Base-by-base conservation (phyloP, 169 alveolate genomes). In the Eimeria falciformis region DNA sequence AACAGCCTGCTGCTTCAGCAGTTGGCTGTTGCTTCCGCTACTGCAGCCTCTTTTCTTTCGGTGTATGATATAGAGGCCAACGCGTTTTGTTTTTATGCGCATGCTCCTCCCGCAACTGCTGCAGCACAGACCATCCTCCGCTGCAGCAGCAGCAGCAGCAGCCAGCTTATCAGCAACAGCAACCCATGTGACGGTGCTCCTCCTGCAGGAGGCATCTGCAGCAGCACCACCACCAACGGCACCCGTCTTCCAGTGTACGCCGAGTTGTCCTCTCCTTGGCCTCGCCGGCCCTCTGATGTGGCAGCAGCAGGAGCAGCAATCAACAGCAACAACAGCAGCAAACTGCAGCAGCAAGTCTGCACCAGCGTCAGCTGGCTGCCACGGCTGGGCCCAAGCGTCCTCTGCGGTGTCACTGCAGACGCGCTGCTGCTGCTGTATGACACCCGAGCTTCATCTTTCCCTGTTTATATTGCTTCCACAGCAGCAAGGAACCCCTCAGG, bases 351-450 rank as follows among this genome's bases (percentile, higher is more conserved):
- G 73, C 73, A 62, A 62, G 73, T 79, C 11, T 79, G 81, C 78
- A 58, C 91, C 33, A 55, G 91, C 12, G 25, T 56, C 7, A 55
- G 79, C 11, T 82, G 91, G 91, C 79, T 82, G 58, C 91, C 91
- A 5, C 25, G 45, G 33, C 79, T 82, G 55, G 78, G 66, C n/a
- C 91, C 91, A 18, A 25, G 37, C 45, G 40, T 82, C 18, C 91
- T 82, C 46, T 68, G 71, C 33, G 91, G 78, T 7, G 40, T 47
- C 43, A 62, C 53, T 25, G 43, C 55, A 5, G 79, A 58, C 45
- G 91, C 78, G 45, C 37, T 21, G 40, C 79, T 82, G 43, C 91
- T 82, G 33, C 56, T 82, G 33, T 82, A 82, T 37, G 91, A 82
- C 65, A 68, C 66, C n/a, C 53, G 91, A 2, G 91, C 62, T 27